phyloP scores from a whole-genome alignment of 2,329 filamentous ascomycete species.

The Xylaria arbuscula region DNA sequence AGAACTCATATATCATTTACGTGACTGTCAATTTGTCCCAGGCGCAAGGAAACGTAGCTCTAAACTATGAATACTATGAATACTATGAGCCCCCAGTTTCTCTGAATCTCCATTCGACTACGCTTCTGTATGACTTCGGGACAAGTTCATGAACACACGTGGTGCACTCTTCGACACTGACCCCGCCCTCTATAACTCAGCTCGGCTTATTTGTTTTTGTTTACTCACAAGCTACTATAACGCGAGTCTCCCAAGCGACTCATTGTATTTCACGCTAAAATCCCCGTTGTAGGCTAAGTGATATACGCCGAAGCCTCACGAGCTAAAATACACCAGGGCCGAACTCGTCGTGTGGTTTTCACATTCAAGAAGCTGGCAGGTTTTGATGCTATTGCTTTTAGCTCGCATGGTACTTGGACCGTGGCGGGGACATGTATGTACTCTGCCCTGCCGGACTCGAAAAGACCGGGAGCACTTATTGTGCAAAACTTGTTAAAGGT shows the following conservation, averaged over 20 bases:
- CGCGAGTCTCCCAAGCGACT: neutral
- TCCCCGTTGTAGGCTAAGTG: neutral
- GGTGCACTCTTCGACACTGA: neutral
- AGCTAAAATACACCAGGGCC: neutral
- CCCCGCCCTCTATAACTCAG: neutral
- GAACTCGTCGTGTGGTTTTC: neutral
- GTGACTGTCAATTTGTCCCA: neutral
- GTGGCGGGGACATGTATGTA: neutral
- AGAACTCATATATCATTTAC: neutral
- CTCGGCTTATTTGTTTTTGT: neutral
- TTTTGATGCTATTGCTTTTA: slow-evolving; percentile 1
- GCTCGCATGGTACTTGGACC: neutral
- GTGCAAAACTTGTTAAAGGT: neutral
- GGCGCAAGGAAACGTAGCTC: neutral
- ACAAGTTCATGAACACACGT: neutral
- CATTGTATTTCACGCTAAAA: neutral
- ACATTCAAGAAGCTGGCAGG: neutral
- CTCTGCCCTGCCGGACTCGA: neutral
- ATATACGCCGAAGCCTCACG: neutral
- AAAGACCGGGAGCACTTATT: neutral
- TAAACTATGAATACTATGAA: neutral
- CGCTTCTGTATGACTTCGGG: neutral
- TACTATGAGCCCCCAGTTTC: neutral
- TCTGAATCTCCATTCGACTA: neutral
- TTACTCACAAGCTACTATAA: neutral